A percentile compares a stretch with the other conserved stretches of the same genome.
phyloP scores from a whole-genome alignment of 495 filamentous ascomycete genomes.

The Neurospora intermedia region DNA sequence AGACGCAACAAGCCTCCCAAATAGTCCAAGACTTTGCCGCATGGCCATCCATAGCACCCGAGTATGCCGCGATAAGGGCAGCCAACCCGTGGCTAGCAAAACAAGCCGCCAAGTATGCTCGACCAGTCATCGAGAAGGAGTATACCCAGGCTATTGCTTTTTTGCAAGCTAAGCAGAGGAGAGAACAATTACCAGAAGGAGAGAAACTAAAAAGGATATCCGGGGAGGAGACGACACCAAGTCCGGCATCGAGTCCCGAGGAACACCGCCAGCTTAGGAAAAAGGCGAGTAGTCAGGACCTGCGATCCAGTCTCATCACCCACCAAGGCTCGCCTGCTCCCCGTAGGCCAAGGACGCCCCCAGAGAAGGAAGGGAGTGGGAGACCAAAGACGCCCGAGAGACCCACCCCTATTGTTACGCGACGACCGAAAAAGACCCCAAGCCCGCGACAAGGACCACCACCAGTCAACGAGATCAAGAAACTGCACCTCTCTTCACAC shows the following conservation, averaged over 20 bases:
- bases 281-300: neutral
- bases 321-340: neutral
- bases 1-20: neutral
- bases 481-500: neutral
- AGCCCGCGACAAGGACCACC: neutral
- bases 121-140: neutral
- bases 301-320: neutral
- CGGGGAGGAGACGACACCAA: neutral
- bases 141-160: neutral
- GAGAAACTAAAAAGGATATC: neutral
- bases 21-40: neutral
- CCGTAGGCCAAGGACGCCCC: neutral
- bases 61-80: neutral
- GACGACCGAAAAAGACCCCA: neutral
- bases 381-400: neutral
- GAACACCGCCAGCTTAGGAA: neutral
- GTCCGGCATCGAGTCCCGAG: neutral
- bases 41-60: neutral
- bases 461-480: neutral
- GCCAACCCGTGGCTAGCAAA: neutral
- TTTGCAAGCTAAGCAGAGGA: neutral
- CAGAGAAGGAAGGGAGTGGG: neutral
- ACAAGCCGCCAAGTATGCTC: neutral
- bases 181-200: neutral
- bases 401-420: neutral